These are phyloP conservation scores for Lactifluus subvellereus DNA, from an alignment of 768 basidiomycete species.

Conservation along the genomic window DNA sequence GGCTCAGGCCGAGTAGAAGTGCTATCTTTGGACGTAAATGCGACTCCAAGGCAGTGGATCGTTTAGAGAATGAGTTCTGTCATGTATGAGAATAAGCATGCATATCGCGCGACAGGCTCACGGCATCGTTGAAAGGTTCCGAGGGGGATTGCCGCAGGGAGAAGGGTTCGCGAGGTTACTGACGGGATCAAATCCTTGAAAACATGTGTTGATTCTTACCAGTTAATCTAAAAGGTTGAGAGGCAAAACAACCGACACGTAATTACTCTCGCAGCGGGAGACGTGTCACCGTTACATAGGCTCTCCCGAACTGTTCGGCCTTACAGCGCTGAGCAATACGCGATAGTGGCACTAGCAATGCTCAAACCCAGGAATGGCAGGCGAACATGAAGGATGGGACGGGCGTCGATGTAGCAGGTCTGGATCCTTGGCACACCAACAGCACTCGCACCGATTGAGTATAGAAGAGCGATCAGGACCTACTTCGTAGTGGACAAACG, in stretches of 20 bases:
- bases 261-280: conserved; percentile 1
- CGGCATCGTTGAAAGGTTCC: conserved; percentile 12
- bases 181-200: not conserved
- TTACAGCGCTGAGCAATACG: not conserved
- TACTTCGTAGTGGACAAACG: not conserved
- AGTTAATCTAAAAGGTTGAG: conserved; percentile 15
- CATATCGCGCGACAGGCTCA: conserved; percentile 9
- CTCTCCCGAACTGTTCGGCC: conserved; percentile 16
- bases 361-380: not conserved
- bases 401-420: not conserved
- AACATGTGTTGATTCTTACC: not conserved
- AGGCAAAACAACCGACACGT: conserved; percentile 12
- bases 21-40: conserved; percentile 16
- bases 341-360: not conserved
- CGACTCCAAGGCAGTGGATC: conserved; percentile 17
- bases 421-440: not conserved
- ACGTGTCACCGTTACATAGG: conserved; percentile 13
- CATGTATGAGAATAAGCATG: conserved; percentile 12
- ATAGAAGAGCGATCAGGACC: not conserved
- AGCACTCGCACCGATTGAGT: not conserved
- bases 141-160: conserved; percentile 1
- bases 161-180: conserved; percentile 4
- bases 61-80: conserved; percentile 18
- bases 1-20: conserved; percentile 1
- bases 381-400: not conserved